These are phyloP conservation scores for Hypoxylon fuscum DNA, from an alignment of 495 filamentous ascomycete genomes.

Conservation along the genomic window DNA sequence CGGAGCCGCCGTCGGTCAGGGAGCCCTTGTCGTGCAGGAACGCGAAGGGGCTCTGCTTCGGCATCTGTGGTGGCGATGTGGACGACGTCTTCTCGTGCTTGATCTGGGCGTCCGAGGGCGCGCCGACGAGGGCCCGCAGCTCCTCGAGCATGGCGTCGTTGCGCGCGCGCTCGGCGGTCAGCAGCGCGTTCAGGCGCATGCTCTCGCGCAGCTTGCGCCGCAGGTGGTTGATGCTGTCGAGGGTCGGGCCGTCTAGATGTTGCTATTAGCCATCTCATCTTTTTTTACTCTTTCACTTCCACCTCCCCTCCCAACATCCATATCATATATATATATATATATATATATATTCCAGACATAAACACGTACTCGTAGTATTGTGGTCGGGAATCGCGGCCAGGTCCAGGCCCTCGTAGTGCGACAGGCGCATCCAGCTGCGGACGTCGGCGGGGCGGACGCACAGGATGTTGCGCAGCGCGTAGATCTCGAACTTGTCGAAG, in stretches of 20 bases:
- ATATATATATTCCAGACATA: no score
- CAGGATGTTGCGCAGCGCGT: constrained; percentile 87
- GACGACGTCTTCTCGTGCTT: constrained; percentile 43
- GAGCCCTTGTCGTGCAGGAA: constrained; percentile 59
- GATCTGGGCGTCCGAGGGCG: constrained; percentile 27
- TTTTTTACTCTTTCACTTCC: no score
- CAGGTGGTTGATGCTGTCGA: constrained; percentile 72
- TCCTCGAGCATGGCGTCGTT: constrained; percentile 77
- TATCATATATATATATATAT: no score
- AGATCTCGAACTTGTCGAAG: constrained; percentile 96
- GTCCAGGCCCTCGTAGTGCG: constrained; percentile 77
- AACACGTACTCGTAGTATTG: constrained; percentile 17
- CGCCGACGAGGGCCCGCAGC: constrained; percentile 66
- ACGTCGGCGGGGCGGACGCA: constrained; percentile 74
- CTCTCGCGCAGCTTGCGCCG: constrained; percentile 84
- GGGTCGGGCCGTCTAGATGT: constrained; percentile 59
- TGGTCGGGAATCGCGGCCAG: constrained; percentile 25
- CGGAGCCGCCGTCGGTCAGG: constrained; percentile 51
- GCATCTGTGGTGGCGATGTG: constrained; percentile 43
- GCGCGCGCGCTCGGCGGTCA: constrained; percentile 76
- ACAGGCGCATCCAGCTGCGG: constrained; percentile 77
- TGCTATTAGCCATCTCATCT: background rate
- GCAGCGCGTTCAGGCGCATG: constrained; percentile 75
- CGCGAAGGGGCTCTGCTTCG: constrained; percentile 53
- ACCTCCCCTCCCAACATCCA: no score